Percentiles rank a stretch among this genome's conserved stretches.
Conservation (phyloP, 2,329 filamentous ascomycete species). For the Macroventuria anomochaeta region DNA sequence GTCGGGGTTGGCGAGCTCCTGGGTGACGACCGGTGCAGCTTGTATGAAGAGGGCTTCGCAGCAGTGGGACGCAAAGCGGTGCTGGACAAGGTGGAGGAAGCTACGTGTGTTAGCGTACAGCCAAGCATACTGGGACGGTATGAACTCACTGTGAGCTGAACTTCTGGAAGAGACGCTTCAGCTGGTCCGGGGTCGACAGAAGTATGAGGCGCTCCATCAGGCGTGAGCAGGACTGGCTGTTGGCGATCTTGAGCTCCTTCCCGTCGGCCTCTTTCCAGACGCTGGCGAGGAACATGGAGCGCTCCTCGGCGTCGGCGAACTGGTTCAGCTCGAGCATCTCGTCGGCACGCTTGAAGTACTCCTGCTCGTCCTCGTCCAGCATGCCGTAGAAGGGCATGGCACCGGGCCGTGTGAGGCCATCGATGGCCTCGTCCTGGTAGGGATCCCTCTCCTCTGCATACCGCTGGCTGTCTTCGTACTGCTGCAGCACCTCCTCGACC, state of each 20-base stretch:
- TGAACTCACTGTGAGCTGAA: slow-evolving; percentile 74
- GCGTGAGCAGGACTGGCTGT: slow-evolving; percentile 92
- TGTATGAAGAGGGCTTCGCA: slow-evolving; percentile 91
- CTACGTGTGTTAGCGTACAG: too few species aligned
- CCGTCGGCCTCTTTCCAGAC: slow-evolving; percentile 86
- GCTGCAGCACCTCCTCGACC: slow-evolving; percentile 15
- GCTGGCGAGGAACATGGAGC: slow-evolving; percentile 68
- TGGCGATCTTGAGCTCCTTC: slow-evolving; percentile 95
- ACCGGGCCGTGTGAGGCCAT: slow-evolving; percentile 43
- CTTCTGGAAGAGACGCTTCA: slow-evolving; percentile 84
- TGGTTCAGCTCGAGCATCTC: slow-evolving; percentile 89
- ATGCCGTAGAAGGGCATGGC: slow-evolving; percentile 89
- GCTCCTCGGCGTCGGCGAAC: slow-evolving; percentile 74
- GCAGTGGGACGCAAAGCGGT: slow-evolving; percentile 96
- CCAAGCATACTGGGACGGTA: too few species aligned
- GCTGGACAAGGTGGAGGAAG: slow-evolving; percentile 88
- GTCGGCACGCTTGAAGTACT: slow-evolving; percentile 91
- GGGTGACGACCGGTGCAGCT: slow-evolving; percentile 77
- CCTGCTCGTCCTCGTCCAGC: slow-evolving; percentile 89
- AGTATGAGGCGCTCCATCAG: slow-evolving; percentile 91
- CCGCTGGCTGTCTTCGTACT: slow-evolving; percentile 27
- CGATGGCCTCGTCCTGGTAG: slow-evolving; percentile 36
- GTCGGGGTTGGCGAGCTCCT: slow-evolving; percentile 67
- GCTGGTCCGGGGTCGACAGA: slow-evolving; percentile 76
- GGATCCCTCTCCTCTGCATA: slow-evolving; percentile 19